Evolutionary conservation across 176 grass and related monocot species (phyloP), one percentile per base, ranked within the genome.

Genomic region (Ensete glaucum): DNA sequence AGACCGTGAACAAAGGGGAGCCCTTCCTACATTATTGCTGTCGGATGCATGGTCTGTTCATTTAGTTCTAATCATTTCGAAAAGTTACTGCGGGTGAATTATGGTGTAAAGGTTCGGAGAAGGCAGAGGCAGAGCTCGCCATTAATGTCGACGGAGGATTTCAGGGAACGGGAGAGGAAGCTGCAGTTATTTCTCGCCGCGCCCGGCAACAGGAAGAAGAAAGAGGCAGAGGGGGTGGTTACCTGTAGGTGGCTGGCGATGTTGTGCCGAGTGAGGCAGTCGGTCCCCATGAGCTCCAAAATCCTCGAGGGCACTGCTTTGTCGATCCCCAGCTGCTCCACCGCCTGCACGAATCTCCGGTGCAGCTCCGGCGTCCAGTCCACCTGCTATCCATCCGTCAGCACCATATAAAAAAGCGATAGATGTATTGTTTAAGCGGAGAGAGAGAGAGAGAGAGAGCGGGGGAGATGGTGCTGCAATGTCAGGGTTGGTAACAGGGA

Each of bases 361-460:
- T 99, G 95, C 84, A 99, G 79, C 77, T 99, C 95, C 79, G 95
- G 95, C 60, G 95, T 99, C 95, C 95, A 94, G 78, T 99, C 95
- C 78, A 99, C 95, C 95, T 99, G 23, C 14, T 3, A 21, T 60
- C 57, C n/a, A 1, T n/a, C 57, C 57, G 8, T 19, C 57, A 15
- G 57, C n/a, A 19, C 21, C 14, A 43, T 6, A 4, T 4, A 43
- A 43, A 43, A 43, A 43, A 43, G 34, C 34, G 34, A 43, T 4
- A 29, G 27, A 29, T 29, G 27, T 29, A 29, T 2, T 2, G 27
- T 29, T 29, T 3, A 29, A 29, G 27, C 2, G 27, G 27, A 29
- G 27, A 29, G 27, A 29, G 27, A 29, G 27, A 69, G 60, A 19
- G 16, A 69, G 11, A 19, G 27, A 16, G 13, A 9, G 34, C 1